These are phyloP conservation scores for Suhomyces faveliae DNA, from an alignment of 805 yeast genomes.

Conservation along the genomic window DNA sequence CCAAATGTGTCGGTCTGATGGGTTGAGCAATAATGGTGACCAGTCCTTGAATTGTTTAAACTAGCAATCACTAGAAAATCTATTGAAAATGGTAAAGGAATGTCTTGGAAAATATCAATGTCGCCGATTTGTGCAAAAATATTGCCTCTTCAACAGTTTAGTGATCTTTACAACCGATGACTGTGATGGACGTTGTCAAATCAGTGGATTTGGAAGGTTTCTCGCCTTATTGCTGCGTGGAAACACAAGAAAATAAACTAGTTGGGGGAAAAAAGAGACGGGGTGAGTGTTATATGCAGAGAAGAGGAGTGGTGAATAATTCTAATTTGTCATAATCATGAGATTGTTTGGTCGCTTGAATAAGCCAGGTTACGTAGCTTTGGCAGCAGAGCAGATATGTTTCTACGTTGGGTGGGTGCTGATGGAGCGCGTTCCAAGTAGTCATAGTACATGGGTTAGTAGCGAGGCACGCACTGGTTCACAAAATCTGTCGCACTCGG, in stretches of 20 bases:
- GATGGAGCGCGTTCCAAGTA: too few relatives aligned
- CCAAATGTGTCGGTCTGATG: neutral
- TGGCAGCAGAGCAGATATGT: neutral
- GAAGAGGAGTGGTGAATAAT: neutral
- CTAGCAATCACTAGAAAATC: too few relatives aligned
- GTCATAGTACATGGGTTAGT: too few relatives aligned
- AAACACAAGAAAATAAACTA: neutral
- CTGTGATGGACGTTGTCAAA: neutral
- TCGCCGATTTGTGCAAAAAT: neutral
- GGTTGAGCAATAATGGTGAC: too few relatives aligned
- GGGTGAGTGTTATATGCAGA: neutral
- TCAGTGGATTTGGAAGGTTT: neutral
- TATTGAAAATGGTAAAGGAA: neutral
- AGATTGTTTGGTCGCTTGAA: neutral
- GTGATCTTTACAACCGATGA: neutral
- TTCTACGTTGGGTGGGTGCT: too few relatives aligned
- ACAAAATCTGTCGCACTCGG: too few relatives aligned
- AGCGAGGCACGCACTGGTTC: too few relatives aligned
- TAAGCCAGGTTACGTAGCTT: neutral
- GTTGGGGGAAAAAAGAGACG: neutral
- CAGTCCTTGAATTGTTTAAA: too few relatives aligned
- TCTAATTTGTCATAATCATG: too few relatives aligned
- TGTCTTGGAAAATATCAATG: neutral
- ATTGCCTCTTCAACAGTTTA: neutral
- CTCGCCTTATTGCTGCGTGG: conserved; percentile 1